Conservation (phyloP, 768 basidiomycete species). For the Termitomyces sp. region DNA sequence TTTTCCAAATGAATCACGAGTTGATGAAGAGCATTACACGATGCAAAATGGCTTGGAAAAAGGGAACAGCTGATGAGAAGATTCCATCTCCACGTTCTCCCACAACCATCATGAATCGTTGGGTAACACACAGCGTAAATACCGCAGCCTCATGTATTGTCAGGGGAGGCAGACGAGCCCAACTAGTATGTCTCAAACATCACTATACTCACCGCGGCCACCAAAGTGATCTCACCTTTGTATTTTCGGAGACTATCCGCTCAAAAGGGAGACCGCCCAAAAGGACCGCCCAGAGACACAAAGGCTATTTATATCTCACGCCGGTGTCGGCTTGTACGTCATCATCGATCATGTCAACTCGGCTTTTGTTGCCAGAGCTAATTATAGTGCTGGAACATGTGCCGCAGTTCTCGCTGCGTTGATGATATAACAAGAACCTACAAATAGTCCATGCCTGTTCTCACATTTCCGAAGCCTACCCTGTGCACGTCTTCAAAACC, state of each 20-base stretch:
- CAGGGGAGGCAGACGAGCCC: not conserved
- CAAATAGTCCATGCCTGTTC: not conserved
- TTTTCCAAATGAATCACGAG: too few relatives aligned
- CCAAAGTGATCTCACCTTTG: too few relatives aligned
- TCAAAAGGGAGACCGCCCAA: too few relatives aligned
- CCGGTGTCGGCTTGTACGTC: not conserved
- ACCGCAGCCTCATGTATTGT: not conserved
- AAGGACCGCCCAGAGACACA: too few relatives aligned
- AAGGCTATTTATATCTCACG: not conserved
- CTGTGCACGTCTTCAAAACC: not conserved
- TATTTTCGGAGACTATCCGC: too few relatives aligned
- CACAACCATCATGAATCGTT: not conserved
- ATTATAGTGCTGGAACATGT: not conserved
- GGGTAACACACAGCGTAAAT: not conserved
- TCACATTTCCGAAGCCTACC: not conserved
- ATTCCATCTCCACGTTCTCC: not conserved
- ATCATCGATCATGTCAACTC: not conserved
- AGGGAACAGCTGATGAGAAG: not conserved
- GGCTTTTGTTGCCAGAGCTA: not conserved
- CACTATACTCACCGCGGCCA: not conserved
- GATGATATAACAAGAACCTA: not conserved
- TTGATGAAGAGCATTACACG: too few relatives aligned
- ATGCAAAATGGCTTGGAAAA: too few relatives aligned
- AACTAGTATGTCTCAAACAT: not conserved
- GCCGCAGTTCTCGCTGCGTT: not conserved